Evolutionary conservation across 441 rosid species (phyloP), one percentile per base, ranked within the genome.

Genomic region (Gossypium gossypioides): DNA sequence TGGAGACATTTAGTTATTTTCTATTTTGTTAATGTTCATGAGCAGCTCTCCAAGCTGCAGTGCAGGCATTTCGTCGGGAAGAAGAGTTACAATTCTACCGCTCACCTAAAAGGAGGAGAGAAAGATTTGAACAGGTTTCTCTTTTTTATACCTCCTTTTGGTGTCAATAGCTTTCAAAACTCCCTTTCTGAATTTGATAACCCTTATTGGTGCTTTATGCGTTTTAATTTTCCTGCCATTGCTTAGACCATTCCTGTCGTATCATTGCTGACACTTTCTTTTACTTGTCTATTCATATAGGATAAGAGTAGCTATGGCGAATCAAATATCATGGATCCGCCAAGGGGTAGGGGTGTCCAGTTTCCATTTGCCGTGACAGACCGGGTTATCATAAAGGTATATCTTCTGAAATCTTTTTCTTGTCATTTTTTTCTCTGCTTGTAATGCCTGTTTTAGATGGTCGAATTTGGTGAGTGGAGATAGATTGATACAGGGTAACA

Each of bases 361-460:
- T 94, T 94, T 83, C 99, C 97, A 19, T 94, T 92, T 82, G 79
- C 87, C 8, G 97, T 92, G 75, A 87, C 89, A 18, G 99, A 92
- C 73, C 86, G 94, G 57, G 99, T 94, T 74, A 84, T 92, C 77
- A 92, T 94, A 81, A 94, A 91, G 99, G 99, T 94, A 57, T 12
- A 29, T 69, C 48, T 69, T 25, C 57, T 67, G 22, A 72, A 15
- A 64, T 75, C 24, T 3, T 73, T 57, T 15, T 34, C 40, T 34
- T 34, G 40, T 34, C 40, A 34, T 1, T 1, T 48, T 62, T 68
- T 18, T 3, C 1, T 22, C 13, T 3, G 37, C 25, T 69, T 57
- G 15, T 25, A 68, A 61, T 64, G 48, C 46, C 69, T 18, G 6
- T 72, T 55, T 27, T 60, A 50, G 6, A 25, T 27, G 34, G 44